Evolutionary conservation across 73 alveolate genomes (phyloP).

Genomic region (Paramecium sonneborni): DNA sequence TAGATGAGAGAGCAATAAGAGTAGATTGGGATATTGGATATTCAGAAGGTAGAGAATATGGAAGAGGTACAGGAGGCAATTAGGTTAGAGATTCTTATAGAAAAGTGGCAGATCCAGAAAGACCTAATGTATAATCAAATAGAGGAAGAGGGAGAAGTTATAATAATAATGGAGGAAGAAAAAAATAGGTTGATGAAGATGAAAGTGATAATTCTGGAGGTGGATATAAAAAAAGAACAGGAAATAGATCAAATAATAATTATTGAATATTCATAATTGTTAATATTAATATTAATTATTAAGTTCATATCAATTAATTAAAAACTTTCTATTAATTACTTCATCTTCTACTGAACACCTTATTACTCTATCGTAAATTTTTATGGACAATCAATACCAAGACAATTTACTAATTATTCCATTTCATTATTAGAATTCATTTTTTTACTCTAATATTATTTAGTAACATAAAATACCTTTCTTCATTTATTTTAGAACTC

Average conservation of each 20-base stretch:
- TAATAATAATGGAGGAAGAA: constrained; percentile 21
- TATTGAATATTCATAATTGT: background rate
- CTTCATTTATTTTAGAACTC: background rate
- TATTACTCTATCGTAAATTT: background rate
- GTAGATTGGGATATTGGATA: constrained; percentile 99
- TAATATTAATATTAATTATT: no score
- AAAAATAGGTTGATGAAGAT: background rate
- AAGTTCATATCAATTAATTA: no score
- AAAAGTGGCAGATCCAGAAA: constrained; percentile 69
- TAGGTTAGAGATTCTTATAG: constrained; percentile 92
- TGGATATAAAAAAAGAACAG: background rate
- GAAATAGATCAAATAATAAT: background rate
- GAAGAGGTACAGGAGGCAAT: constrained; percentile 97
- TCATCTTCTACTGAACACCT: background rate
- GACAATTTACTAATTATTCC: background rate
- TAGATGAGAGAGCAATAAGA: constrained; percentile 96
- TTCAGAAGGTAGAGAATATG: constrained; percentile 97
- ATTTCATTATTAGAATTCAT: background rate
- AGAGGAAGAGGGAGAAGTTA: constrained; percentile 40
- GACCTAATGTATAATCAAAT: background rate
- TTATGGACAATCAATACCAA: background rate
- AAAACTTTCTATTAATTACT: background rate
- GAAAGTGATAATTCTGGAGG: constrained; percentile 14
- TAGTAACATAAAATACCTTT: background rate
- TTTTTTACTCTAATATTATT: background rate